Evolutionary conservation across 2,329 filamentous ascomycete genomes (phyloP), one percentile per base, ranked within the genome.

Genomic region (Erysiphe pulchra): DNA sequence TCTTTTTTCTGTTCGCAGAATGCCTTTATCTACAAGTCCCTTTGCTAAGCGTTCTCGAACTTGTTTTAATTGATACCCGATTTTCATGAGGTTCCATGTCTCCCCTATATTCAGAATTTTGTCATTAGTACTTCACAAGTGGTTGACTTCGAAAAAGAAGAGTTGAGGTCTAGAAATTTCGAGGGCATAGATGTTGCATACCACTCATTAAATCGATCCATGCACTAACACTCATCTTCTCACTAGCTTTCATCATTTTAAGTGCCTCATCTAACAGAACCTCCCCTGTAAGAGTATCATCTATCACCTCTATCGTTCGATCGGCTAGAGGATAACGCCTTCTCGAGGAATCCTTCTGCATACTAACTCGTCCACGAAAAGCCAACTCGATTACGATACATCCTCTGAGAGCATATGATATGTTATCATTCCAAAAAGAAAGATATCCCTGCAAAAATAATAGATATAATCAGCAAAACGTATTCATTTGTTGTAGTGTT

Each of bases 11-110:
- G 90, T 98, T 56, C 90, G 83, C 48, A 98, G 74, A 60, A 98
- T 93, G 58, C 90, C 90, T 67, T 98, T 98, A 67, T 98, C 90
- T 52, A 98, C 90, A 41, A 98, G 75, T 32, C 90, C 90, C 65
- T 98, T 98, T 58, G 86, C 87, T 47, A 98, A 73, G 47, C 90
- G 82, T 67, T 98, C 90, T 60, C 90, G 85, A 48, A 98, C 90
- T 70, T 98, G 90, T 68, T 98, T 98, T 55, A 98, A 73, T 68
- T 98, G 90, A 64, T 98, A 98, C 61, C 90, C 90, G 56, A 98
- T 98, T 70, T 98, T 98, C 90, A 98, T 95, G 52, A 98, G 68
- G 61, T 98, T 98, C 90, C 90, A 98, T 46, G 90, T 98, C 65
- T 98, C 90, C 61, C 90, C 87, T 95, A 30, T 18, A 43, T 17